A percentile compares a stretch with the other conserved stretches of the same genome.
Conservation (phyloP, 306 rosid species). For the Vicia villosa region DNA sequence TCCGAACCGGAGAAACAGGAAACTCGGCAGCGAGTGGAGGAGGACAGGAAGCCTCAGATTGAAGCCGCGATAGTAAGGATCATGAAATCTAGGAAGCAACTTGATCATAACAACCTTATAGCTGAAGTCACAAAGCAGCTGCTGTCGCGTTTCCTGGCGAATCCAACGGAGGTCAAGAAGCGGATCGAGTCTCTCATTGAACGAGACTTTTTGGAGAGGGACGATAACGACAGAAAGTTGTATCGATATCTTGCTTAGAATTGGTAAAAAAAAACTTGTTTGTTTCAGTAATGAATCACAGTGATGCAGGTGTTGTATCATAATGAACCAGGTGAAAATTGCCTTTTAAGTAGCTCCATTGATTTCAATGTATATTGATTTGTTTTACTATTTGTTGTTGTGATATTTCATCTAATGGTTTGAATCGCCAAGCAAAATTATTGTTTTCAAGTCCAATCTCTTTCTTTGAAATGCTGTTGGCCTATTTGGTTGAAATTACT, state of each 20-base stretch:
- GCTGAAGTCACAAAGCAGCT: constrained; percentile 93
- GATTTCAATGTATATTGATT: constrained; percentile 44
- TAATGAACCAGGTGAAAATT: constrained; percentile 31
- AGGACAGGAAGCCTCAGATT: constrained; percentile 96
- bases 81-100: constrained; percentile 84
- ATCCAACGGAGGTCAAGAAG: constrained; percentile 87
- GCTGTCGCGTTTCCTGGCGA: constrained; percentile 77
- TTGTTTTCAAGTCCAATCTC: background rate
- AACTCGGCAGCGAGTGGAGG: constrained; percentile 97
- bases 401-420: constrained; percentile 17
- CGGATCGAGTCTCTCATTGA: constrained; percentile 87
- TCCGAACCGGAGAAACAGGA: constrained; percentile 91
- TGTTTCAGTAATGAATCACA: constrained; percentile 27
- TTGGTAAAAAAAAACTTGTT: constrained; percentile 6
- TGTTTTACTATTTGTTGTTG: constrained; percentile 23
- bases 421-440: background rate
- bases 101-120: constrained; percentile 84
- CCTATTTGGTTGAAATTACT: background rate
- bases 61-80: constrained; percentile 91
- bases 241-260: constrained; percentile 89
- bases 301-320: constrained; percentile 37
- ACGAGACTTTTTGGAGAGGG: constrained; percentile 94
- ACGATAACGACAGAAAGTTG: constrained; percentile 68
- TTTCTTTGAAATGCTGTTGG: background rate
- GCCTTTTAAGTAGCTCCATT: constrained; percentile 37